Conservation (phyloP, 2,329 filamentous ascomycete species). For the Aspergillus sp. region DNA sequence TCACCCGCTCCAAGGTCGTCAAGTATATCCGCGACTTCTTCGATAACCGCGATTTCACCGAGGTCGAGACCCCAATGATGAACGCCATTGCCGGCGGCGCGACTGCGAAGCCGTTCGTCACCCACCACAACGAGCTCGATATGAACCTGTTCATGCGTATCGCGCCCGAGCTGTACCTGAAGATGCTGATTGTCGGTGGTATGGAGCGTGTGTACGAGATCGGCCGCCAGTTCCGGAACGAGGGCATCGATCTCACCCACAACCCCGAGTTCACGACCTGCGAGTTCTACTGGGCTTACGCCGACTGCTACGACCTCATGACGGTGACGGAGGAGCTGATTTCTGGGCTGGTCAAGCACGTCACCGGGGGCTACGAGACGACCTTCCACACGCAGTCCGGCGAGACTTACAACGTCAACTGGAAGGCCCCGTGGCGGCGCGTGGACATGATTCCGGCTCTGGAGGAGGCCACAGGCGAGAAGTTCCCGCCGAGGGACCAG, state of each 20-base stretch:
- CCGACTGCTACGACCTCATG: constrained; percentile 86
- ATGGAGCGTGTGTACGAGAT: constrained; percentile 93
- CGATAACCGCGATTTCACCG: constrained; percentile 76
- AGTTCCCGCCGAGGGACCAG: constrained; percentile 81
- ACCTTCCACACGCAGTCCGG: constrained; percentile 78
- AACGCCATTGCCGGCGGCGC: constrained; percentile 92
- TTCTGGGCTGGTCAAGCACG: constrained; percentile 74
- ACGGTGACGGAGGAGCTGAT: constrained; percentile 87
- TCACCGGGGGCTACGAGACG: constrained; percentile 78
- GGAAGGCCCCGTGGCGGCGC: constrained; percentile 86
- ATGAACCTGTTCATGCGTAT: constrained; percentile 94
- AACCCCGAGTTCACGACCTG: constrained; percentile 97
- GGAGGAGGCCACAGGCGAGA: constrained; percentile 82
- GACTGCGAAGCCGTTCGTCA: constrained; percentile 88
- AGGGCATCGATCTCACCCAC: constrained; percentile 84
- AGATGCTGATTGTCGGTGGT: constrained; percentile 91
- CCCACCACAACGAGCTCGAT: constrained; percentile 90
- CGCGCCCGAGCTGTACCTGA: constrained; percentile 90
- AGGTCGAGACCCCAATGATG: constrained; percentile 97
- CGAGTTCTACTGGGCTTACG: constrained; percentile 94
- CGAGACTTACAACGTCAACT: constrained; percentile 85
- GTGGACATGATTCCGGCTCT: constrained; percentile 94
- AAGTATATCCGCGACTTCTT: constrained; percentile 83
- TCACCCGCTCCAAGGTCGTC: constrained; percentile 79
- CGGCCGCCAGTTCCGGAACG: constrained; percentile 91